Base-by-base conservation (phyloP, 2,329 filamentous ascomycete genomes). In the Hymenoscyphus fructigenus region DNA sequence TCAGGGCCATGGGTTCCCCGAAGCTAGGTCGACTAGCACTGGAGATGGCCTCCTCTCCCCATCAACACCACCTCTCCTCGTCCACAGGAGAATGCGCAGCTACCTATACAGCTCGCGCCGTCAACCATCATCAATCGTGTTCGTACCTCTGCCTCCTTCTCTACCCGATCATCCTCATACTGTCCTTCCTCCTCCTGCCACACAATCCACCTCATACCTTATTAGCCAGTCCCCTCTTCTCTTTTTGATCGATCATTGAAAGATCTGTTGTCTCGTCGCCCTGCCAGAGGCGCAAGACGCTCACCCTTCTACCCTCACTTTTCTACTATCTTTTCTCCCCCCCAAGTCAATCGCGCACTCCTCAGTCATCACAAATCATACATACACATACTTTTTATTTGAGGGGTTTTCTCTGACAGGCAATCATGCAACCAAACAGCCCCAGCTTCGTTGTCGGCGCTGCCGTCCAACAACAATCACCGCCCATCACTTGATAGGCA, bases 381-480 rank as follows among this genome's bases (percentile, higher is more conserved):
- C 26, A 50, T 26, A 20, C 14, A n/a, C 70, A 56, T 59, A 64
- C 62, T 53, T 65, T 65, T 56, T 67, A 58, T 65, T 73, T 73
- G 72, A 71, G 71, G 74, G 71, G 62, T 70, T 65, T 71, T 70
- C 71, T 76, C 75, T 76, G 73, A 76, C 75, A 72, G 70, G 71
- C 74, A 76, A 75, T 75, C 72, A 76, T 76, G 75, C 71, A 72
- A 64, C 67, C 73, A 74, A 75, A 76, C 74, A 76, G 75, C 72
- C 73, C 68, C 69, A 71, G 70, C 66, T 65, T 68, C 67, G 65
- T 70, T 69, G 65, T 70, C 67, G 55, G 67, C 66, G 57, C 62
- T 63, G 58, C 66, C 63, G 55, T 61, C 63, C 67, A 50, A 44
- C 66, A 64, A 71, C 14, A 72, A 73, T 65, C 72, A 66, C 59